Conservation (phyloP, 2,329 filamentous ascomycete species). For the Fonsecaea pedrosoi region DNA sequence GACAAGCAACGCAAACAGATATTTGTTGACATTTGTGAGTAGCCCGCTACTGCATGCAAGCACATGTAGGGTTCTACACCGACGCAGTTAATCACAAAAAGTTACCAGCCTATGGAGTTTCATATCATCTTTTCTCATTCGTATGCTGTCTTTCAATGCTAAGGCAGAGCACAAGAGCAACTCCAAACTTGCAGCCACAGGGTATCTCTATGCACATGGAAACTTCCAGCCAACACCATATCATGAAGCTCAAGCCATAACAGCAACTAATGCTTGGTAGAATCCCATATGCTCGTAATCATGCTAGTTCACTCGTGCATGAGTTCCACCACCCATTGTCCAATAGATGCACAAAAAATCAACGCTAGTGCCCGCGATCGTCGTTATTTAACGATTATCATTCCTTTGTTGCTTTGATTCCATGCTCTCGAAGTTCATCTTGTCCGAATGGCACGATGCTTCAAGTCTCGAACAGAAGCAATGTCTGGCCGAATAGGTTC, state of each 20-base stretch:
- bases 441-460: background rate
- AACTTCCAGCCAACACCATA: slow-evolving; percentile 4
- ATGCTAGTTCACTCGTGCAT: background rate
- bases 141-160: slow-evolving; percentile 8
- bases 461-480: slow-evolving; percentile 58
- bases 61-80: too few species aligned
- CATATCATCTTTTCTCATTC: background rate
- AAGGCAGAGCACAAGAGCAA: background rate
- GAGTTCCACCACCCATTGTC: background rate
- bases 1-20: too few species aligned
- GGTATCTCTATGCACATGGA: slow-evolving; percentile 2
- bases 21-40: too few species aligned
- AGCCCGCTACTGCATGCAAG: too few species aligned
- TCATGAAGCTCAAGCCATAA: background rate
- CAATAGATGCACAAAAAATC: slow-evolving; percentile 5
- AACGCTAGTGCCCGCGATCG: background rate
- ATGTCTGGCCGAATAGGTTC: slow-evolving; percentile 69
- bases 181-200: background rate
- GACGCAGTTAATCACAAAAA: too few species aligned
- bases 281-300: slow-evolving; percentile 1
- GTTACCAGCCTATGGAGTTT: background rate
- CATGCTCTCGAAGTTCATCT: background rate
- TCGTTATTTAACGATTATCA: background rate
- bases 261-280: background rate
- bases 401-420: background rate